A percentile compares a stretch with the other conserved stretches of the same genome.
These are phyloP conservation scores for Planoprotostelium fungivorum DNA, from an alignment of 78 protist species.

Conservation along the genomic window DNA sequence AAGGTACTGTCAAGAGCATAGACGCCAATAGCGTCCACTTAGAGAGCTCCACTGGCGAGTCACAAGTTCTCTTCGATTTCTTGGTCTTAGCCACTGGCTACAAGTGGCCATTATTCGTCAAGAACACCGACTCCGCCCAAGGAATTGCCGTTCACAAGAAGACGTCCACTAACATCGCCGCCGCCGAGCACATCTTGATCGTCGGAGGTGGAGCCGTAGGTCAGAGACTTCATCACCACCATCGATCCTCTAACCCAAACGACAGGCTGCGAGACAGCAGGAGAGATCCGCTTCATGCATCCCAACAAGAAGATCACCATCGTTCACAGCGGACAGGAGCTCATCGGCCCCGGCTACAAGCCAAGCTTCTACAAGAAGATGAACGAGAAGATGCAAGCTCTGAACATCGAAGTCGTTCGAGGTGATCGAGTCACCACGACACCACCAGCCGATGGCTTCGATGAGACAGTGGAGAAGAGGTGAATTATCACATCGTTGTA, in stretches of 20 bases:
- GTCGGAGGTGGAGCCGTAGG: constrained; percentile 44
- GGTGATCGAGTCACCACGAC: not conserved
- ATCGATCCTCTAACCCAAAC: not conserved
- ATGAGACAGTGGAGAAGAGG: not conserved
- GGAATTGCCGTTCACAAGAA: not conserved
- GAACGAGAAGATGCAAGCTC: not conserved
- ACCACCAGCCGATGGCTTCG: not conserved
- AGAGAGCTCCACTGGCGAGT: constrained; percentile 4
- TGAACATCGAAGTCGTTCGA: not conserved
- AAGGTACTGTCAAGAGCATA: too few species aligned
- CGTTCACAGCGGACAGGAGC: not conserved
- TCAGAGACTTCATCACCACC: not conserved
- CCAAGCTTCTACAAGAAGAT: not conserved
- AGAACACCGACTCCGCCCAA: not conserved
- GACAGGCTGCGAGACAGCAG: not conserved
- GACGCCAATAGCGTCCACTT: too few species aligned
- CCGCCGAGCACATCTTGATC: not conserved
- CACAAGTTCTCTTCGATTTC: constrained; percentile 21
- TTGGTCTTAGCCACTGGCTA: constrained; percentile 38
- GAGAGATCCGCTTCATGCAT: not conserved
- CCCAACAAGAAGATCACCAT: not conserved
- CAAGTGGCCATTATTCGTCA: constrained; percentile 19
- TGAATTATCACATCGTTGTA: too few species aligned
- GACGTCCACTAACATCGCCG: not conserved
- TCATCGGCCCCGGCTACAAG: not conserved